These are phyloP conservation scores for Penicillium egyptiacum DNA, from an alignment of 495 filamentous ascomycete species.

Conservation along the genomic window DNA sequence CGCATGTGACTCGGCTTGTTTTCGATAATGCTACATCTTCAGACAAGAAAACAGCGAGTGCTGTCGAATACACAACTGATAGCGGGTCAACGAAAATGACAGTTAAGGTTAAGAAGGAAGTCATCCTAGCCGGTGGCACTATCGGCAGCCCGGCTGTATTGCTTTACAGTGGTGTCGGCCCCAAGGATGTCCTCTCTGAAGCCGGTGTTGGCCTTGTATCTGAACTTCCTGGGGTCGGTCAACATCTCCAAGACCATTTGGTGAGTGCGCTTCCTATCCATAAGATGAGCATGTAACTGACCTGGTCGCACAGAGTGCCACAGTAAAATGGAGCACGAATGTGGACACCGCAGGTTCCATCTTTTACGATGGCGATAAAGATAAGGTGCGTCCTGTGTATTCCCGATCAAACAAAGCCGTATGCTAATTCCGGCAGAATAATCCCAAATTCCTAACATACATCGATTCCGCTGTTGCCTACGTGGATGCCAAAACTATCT, in stretches of 20 bases:
- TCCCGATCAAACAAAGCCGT: not conserved
- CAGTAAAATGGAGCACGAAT: slow-evolving; percentile 29
- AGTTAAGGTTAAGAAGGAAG: slow-evolving; percentile 48
- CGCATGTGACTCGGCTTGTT: slow-evolving; percentile 45
- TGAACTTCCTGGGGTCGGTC: slow-evolving; percentile 52
- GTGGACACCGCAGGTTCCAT: slow-evolving; percentile 31
- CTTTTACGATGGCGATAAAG: slow-evolving; percentile 29
- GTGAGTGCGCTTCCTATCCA: slow-evolving; percentile 18
- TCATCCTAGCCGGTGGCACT: slow-evolving; percentile 56
- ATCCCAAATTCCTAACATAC: slow-evolving; percentile 32
- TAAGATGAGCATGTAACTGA: slow-evolving; percentile 3
- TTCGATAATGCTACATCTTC: slow-evolving; percentile 32
- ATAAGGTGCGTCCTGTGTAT: slow-evolving; percentile 21
- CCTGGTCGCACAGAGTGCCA: slow-evolving; percentile 26
- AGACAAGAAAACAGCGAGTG: slow-evolving; percentile 28
- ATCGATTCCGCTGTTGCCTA: slow-evolving; percentile 37
- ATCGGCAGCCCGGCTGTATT: slow-evolving; percentile 59
- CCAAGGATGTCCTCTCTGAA: slow-evolving; percentile 34
- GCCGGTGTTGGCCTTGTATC: slow-evolving; percentile 41
- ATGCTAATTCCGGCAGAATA: slow-evolving; percentile 23
- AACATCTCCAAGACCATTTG: slow-evolving; percentile 51
- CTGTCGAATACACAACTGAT: slow-evolving; percentile 35
- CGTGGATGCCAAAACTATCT: slow-evolving; percentile 29
- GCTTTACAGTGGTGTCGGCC: slow-evolving; percentile 48
- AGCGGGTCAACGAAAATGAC: slow-evolving; percentile 27